These are phyloP conservation scores for Zizania latifolia DNA, from an alignment of 176 grass and related monocot species.

Conservation along the genomic window DNA sequence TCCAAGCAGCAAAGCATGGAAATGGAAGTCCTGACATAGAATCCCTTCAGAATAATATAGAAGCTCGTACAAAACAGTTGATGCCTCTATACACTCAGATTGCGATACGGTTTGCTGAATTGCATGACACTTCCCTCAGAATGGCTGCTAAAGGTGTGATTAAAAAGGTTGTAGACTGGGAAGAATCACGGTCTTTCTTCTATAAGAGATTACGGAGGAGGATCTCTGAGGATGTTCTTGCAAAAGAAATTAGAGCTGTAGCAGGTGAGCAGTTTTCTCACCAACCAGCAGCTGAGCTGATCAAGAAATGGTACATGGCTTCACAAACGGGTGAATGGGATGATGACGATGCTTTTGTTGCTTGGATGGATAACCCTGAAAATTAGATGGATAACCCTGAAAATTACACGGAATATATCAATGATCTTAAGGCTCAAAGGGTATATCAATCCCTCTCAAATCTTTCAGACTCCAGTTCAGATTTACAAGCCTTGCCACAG, in stretches of 20 bases:
- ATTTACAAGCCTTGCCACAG: slow-evolving; percentile 55
- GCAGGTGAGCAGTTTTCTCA: slow-evolving; percentile 51
- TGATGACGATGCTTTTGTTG: slow-evolving; percentile 84
- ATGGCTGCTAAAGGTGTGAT: slow-evolving; percentile 93
- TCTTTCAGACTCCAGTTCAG: slow-evolving; percentile 47
- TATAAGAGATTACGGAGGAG: slow-evolving; percentile 76
- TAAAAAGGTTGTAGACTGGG: slow-evolving; percentile 91
- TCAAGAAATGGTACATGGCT: slow-evolving; percentile 73
- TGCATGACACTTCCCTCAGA: slow-evolving; percentile 88
- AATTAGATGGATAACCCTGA: slow-evolving; percentile 76
- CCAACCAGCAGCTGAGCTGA: slow-evolving; percentile 55
- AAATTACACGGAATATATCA: slow-evolving; percentile 61
- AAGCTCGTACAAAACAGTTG: slow-evolving; percentile 62
- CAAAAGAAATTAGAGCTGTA: slow-evolving; percentile 60
- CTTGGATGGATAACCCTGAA: slow-evolving; percentile 73
- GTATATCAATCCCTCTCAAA: slow-evolving; percentile 45
- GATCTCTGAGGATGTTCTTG: slow-evolving; percentile 59
- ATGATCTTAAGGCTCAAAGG: slow-evolving; percentile 71
- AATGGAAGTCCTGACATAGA: slow-evolving; percentile 46
- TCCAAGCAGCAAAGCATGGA: slow-evolving; percentile 45
- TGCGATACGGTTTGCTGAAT: slow-evolving; percentile 80
- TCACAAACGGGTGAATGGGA: slow-evolving; percentile 50
- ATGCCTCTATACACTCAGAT: slow-evolving; percentile 90
- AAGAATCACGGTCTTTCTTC: slow-evolving; percentile 78
- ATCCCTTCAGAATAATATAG: slow-evolving; percentile 59